These are phyloP conservation scores for Pyrenopolyporus hunteri DNA, from an alignment of 495 filamentous ascomycete species.

Conservation along the genomic window DNA sequence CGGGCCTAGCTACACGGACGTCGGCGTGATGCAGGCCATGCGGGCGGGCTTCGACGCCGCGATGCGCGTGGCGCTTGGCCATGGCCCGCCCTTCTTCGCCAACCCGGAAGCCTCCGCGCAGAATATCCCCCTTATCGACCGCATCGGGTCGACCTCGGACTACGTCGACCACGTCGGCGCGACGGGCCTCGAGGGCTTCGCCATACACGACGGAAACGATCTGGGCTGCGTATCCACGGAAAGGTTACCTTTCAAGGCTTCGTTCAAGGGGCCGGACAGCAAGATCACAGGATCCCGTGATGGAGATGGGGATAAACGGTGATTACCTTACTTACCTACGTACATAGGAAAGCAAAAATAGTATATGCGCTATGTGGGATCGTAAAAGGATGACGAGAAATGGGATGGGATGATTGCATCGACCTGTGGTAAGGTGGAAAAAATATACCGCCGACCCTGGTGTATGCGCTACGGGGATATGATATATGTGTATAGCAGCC, in stretches of 20 bases:
- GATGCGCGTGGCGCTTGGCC: constrained; percentile 36
- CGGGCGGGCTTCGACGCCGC: constrained; percentile 49
- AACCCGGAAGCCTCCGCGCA: background rate
- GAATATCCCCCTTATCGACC: background rate
- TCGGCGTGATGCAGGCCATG: constrained; percentile 50
- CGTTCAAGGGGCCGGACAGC: no score
- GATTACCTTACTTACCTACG: no score
- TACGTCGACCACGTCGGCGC: constrained; percentile 35
- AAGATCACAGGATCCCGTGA: no score
- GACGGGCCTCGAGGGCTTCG: constrained; percentile 47
- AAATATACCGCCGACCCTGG: no score
- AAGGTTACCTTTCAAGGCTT: no score
- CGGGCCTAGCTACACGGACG: constrained; percentile 71
- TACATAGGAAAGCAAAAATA: no score
- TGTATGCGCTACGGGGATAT: background rate
- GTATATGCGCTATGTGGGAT: no score
- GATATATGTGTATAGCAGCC: background rate
- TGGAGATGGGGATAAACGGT: no score
- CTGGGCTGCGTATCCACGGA: background rate
- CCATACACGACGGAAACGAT: background rate
- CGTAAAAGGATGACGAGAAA: no score
- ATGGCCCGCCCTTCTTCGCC: constrained; percentile 27
- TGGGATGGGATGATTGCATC: no score
- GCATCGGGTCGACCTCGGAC: background rate
- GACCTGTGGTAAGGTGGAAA: no score